Evolutionary conservation across 768 basidiomycete genomes (phyloP).

Genomic region (Gautieria morchelliformis): DNA sequence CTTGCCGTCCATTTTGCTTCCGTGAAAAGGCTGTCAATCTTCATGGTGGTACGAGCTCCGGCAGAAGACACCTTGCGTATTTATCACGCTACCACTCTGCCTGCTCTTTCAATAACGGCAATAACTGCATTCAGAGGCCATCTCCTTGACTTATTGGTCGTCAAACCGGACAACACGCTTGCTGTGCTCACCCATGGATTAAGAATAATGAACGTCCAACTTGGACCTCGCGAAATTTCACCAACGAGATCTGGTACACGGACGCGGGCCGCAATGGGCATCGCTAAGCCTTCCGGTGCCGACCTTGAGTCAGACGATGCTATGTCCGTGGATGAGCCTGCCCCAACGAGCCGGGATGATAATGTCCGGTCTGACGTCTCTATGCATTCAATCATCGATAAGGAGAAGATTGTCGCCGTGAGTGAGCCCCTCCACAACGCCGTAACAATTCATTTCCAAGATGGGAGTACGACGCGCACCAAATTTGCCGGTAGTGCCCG

Average conservation of each 20-base stretch:
- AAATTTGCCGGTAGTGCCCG: slow-evolving; percentile 48
- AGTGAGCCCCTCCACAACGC: slow-evolving; percentile 41
- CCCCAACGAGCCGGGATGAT: not conserved
- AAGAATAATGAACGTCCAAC: slow-evolving; percentile 12
- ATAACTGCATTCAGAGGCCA: slow-evolving; percentile 53
- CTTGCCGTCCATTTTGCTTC: slow-evolving; percentile 48
- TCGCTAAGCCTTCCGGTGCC: not conserved
- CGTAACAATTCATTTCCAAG: slow-evolving; percentile 42
- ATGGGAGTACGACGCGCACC: slow-evolving; percentile 36
- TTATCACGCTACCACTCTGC: slow-evolving; percentile 25
- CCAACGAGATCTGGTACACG: slow-evolving; percentile 8
- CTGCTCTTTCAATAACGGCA: slow-evolving; percentile 45
- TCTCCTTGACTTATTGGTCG: slow-evolving; percentile 60
- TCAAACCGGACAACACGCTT: slow-evolving; percentile 47
- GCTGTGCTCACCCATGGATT: slow-evolving; percentile 55
- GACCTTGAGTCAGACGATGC: not conserved
- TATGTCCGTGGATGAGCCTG: not conserved
- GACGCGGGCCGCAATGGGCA: not conserved
- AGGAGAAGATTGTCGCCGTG: slow-evolving; percentile 31
- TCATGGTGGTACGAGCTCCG: slow-evolving; percentile 35
- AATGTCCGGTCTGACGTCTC: slow-evolving; percentile 2
- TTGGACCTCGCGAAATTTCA: slow-evolving; percentile 21
- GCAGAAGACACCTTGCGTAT: slow-evolving; percentile 33
- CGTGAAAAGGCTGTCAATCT: slow-evolving; percentile 35
- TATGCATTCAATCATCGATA: slow-evolving; percentile 9